Base-by-base conservation (phyloP, 1,139 yeast genomes). In the Yamadazyma sp. region DNA sequence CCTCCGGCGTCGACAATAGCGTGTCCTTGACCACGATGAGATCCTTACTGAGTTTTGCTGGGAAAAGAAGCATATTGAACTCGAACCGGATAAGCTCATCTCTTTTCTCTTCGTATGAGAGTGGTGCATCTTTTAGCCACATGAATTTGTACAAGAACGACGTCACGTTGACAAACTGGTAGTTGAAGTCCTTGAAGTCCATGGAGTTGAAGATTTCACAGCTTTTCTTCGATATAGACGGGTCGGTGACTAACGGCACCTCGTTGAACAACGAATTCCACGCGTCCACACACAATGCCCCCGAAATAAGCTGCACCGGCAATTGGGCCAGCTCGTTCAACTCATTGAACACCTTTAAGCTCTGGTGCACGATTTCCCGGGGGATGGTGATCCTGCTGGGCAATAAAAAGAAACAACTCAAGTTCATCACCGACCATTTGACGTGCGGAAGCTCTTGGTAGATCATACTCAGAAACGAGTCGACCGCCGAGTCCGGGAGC, bases 41-140 rank as follows among this genome's bases (percentile, higher is more conserved):
- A 18, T 54, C 48, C 23, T 47, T 44, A 30, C 57, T 48, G 20
- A 55, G 40, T 33, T 52, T 54, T 6, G 56, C 59, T 2, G 60
- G 60, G 43, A 54, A 54, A n/a, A 55, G 42, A n/a, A 55, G 43
- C 52, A 55, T 54, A 36, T 54, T 53, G 35, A 43, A 53, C 35
- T 55, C 60, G 31, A 55, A 45, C 16, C 49, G 46, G n/a, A 55
- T 34, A 3, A 54, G 33, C 29, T 43, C 43, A 13, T 41, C 34
- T 14, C 28, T 34, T 24, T 43, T 50, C 13, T 42, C 47, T 14
- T 48, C 51, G 15, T 29, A 34, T 13, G 39, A 16, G 14, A 48
- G 24, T 1, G 35, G 13, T 3, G 31, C 29, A 20, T 46, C 43
- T n/a, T 37, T 41, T 18, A 54, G 35, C 57, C 57, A 53, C 1